These are phyloP conservation scores for Hypoxylon sp. DNA, from an alignment of 2,329 filamentous ascomycete genomes.

Conservation along the genomic window DNA sequence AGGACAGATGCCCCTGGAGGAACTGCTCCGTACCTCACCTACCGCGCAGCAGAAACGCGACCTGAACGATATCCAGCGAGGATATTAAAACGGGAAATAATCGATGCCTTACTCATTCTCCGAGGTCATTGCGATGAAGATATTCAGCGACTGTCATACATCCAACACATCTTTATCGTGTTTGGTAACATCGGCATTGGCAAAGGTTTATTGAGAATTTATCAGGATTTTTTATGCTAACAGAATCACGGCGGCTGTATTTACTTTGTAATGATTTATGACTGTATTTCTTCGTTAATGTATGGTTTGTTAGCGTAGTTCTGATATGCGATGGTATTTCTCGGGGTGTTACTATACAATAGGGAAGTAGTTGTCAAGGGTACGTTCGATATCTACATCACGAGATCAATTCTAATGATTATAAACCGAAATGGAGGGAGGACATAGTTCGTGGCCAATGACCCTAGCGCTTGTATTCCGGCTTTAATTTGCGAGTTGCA, in stretches of 20 bases:
- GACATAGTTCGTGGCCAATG: neutral
- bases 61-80: slow-evolving; percentile 16
- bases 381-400: neutral
- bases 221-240: neutral
- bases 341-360: neutral
- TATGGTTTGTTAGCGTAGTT: neutral
- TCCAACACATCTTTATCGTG: neutral
- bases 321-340: neutral
- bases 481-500: neutral
- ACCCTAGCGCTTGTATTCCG: neutral
- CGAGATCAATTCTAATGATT: neutral
- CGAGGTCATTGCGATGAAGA: neutral
- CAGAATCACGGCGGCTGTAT: neutral
- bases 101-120: neutral
- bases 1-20: slow-evolving; percentile 40
- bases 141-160: neutral
- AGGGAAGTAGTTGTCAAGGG: neutral
- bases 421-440: neutral
- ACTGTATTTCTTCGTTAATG: neutral
- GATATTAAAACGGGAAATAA: slow-evolving; percentile 2
- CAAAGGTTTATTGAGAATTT: neutral
- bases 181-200: neutral
- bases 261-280: neutral
- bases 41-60: slow-evolving; percentile 40
- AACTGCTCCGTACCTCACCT: slow-evolving; percentile 41